A percentile compares a stretch with the other conserved stretches of the same genome.
Conservation (phyloP, 441 rosid genomes). For the Caryocar brasiliense region DNA sequence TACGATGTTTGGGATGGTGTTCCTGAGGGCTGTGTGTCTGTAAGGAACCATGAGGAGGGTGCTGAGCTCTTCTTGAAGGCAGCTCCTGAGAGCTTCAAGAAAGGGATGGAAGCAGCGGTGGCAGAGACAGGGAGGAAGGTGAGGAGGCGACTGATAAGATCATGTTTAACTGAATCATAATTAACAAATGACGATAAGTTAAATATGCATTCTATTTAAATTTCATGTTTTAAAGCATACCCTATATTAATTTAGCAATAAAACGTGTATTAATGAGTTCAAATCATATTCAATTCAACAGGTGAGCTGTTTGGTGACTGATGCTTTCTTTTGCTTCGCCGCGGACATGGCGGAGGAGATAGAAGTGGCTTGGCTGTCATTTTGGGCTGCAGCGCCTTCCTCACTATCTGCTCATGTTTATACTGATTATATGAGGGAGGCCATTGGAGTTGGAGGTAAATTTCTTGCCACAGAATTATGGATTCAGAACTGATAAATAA, state of each 20-base stretch:
- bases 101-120: constrained; percentile 32
- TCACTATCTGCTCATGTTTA: constrained; percentile 28
- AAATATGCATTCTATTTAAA: too few relatives aligned
- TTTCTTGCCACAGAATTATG: too few relatives aligned
- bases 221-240: too few relatives aligned
- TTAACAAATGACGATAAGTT: too few relatives aligned
- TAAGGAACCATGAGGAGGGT: constrained; percentile 34
- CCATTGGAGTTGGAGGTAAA: constrained; percentile 12
- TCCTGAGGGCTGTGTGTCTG: constrained; percentile 31
- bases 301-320: too few relatives aligned
- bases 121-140: constrained; percentile 31
- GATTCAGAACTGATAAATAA: too few relatives aligned
- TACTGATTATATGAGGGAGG: constrained; percentile 18
- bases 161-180: too few relatives aligned
- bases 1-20: constrained; percentile 33
- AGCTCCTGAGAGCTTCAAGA: constrained; percentile 30
- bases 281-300: too few relatives aligned
- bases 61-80: constrained; percentile 46
- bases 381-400: constrained; percentile 34
- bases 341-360: constrained; percentile 30
- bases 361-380: constrained; percentile 30
- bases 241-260: too few relatives aligned
- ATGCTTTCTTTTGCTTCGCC: constrained; percentile 42
- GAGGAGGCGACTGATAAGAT: too few relatives aligned
- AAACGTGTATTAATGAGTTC: too few relatives aligned